A percentile compares a stretch with the other conserved stretches of the same genome.
Evolutionary conservation across 148 eudicot genomes (phyloP).

Genomic region (Heliosperma pusillum): DNA sequence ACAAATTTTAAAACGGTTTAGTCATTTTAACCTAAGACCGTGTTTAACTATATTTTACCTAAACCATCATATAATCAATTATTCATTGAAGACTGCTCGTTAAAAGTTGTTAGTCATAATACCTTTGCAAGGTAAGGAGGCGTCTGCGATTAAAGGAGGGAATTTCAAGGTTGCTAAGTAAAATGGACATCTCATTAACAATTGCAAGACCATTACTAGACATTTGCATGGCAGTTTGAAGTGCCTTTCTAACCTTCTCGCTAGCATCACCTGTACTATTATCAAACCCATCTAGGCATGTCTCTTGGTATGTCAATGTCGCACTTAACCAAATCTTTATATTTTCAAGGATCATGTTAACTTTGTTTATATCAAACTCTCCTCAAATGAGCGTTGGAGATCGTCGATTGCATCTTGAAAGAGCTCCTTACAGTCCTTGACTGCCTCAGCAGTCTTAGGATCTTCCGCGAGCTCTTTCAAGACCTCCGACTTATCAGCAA

Average conservation of each 20-base stretch:
- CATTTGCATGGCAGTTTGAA: constrained; percentile 40
- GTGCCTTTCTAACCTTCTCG: constrained; percentile 33
- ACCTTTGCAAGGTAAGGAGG: constrained; percentile 9
- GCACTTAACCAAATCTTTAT: constrained; percentile 68
- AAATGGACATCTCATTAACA: constrained; percentile 36
- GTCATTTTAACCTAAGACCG: too few relatives aligned
- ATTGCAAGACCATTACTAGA: constrained; percentile 69
- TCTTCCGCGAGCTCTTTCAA: constrained; percentile 37
- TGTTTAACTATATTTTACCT: too few relatives aligned
- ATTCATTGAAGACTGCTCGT: too few relatives aligned
- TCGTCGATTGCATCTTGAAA: constrained; percentile 41
- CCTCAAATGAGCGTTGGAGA: constrained; percentile 38
- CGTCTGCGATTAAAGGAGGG: constrained; percentile 22
- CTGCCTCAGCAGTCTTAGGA: constrained; percentile 42
- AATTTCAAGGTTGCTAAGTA: constrained; percentile 20
- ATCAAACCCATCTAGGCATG: constrained; percentile 71
- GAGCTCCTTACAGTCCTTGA: constrained; percentile 44
- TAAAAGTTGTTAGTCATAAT: background rate
- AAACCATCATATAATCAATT: too few relatives aligned
- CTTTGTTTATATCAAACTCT: constrained; percentile 31
- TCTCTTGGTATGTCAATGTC: constrained; percentile 63
- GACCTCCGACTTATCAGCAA: constrained; percentile 30
- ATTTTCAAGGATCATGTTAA: constrained; percentile 24
- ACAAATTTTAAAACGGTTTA: too few relatives aligned
- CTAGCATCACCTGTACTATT: constrained; percentile 45